Evolutionary conservation across 768 basidiomycete species (phyloP).

Genomic region (Pleurotus djamor): DNA sequence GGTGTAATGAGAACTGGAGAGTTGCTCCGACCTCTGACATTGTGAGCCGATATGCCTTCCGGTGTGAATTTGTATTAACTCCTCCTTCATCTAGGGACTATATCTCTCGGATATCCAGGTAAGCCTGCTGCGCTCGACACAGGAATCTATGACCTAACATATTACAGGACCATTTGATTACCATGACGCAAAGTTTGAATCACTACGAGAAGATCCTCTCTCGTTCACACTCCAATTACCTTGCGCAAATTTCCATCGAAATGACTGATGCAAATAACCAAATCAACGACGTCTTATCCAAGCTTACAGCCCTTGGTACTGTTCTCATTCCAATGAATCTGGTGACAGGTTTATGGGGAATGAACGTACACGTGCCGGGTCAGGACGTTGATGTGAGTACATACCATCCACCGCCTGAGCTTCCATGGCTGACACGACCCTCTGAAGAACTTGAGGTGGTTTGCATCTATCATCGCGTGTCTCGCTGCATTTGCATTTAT

Average conservation of each 20-base stretch:
- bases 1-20: constrained; percentile 98
- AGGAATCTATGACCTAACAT: neutral
- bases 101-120: constrained; percentile 95
- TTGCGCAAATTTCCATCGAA: constrained; percentile 99
- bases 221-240: constrained; percentile 97
- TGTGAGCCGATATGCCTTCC: constrained; percentile 35
- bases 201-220: constrained; percentile 99
- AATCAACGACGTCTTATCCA: constrained; percentile 98
- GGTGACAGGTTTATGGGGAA: constrained; percentile 96
- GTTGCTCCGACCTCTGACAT: constrained; percentile 98
- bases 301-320: constrained; percentile 96
- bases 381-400: constrained; percentile 51
- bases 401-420: constrained; percentile 7
- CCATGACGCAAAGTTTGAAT: constrained; percentile 99
- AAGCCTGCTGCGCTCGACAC: neutral
- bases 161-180: constrained; percentile 89
- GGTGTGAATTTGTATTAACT: no score
- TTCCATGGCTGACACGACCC: neutral
- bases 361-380: constrained; percentile 98
- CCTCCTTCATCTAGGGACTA: constrained; percentile 58
- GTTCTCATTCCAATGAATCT: constrained; percentile 97
- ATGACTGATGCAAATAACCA: constrained; percentile 99
- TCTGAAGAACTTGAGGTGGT: constrained; percentile 69
- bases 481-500: constrained; percentile 80
- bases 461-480: constrained; percentile 78